phyloP scores from a whole-genome alignment of 805 yeast genomes.

The Grigorovia transvaalensis region DNA sequence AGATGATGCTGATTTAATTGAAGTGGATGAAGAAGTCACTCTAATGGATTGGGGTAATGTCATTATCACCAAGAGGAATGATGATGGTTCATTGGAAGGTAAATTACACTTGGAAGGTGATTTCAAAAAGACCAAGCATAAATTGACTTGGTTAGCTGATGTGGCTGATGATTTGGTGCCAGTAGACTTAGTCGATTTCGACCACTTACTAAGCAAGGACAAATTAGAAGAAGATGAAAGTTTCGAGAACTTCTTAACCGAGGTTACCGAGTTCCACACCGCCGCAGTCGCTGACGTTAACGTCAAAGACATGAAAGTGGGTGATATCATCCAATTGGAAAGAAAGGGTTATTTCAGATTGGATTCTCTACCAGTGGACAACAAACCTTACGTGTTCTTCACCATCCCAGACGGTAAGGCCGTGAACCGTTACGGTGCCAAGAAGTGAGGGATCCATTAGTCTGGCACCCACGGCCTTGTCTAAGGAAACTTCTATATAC shows the following conservation, averaged over 20 bases:
- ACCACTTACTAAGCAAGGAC: slow-evolving; percentile 90
- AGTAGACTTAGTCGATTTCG: slow-evolving; percentile 82
- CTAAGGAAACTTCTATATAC: too few relatives aligned
- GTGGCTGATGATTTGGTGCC: slow-evolving; percentile 52
- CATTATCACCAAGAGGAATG: slow-evolving; percentile 59
- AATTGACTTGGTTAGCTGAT: slow-evolving; percentile 88
- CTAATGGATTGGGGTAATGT: slow-evolving; percentile 99
- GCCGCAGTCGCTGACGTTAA: slow-evolving; percentile 73
- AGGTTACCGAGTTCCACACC: slow-evolving; percentile 74
- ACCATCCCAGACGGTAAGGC: slow-evolving; percentile 94
- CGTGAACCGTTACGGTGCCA: slow-evolving; percentile 65
- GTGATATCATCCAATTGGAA: slow-evolving; percentile 88
- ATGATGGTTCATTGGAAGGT: slow-evolving; percentile 61
- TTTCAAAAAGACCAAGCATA: slow-evolving; percentile 91
- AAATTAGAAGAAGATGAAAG: slow-evolving; percentile 89
- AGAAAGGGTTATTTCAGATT: slow-evolving; percentile 93
- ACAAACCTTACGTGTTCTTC: slow-evolving; percentile 65
- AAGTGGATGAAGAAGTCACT: slow-evolving; percentile 87
- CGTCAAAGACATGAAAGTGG: slow-evolving; percentile 64
- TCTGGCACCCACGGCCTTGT: too few relatives aligned
- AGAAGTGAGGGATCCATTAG: slow-evolving; percentile 30
- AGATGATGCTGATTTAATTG: slow-evolving; percentile 66
- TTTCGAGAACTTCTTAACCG: slow-evolving; percentile 85
- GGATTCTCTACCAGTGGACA: slow-evolving; percentile 47
- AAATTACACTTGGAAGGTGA: slow-evolving; percentile 88